A percentile compares a stretch with the other conserved stretches of the same genome.
These are phyloP conservation scores for Casuarina cunninghamiana DNA, from an alignment of 306 rosid genomes.

Conservation along the genomic window DNA sequence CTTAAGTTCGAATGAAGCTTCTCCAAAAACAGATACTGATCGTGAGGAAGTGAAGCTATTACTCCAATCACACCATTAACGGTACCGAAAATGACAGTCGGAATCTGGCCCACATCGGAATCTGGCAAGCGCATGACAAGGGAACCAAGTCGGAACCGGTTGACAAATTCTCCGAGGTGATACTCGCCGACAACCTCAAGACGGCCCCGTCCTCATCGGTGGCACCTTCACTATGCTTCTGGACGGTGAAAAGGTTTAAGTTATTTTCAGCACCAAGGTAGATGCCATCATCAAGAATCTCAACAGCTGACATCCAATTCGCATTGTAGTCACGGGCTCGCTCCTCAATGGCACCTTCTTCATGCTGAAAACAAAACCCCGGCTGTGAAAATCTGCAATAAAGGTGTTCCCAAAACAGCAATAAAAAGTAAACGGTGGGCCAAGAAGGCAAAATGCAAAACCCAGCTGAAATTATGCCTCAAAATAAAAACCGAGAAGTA, in stretches of 20 bases:
- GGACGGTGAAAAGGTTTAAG: constrained; percentile 53
- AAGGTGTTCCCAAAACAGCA: not conserved
- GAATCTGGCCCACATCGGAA: constrained; percentile 94
- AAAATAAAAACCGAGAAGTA: not conserved
- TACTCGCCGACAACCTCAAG: constrained; percentile 93
- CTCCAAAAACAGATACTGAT: constrained; percentile 80
- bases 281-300: constrained; percentile 91
- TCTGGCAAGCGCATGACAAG: constrained; percentile 95
- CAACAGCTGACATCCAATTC: constrained; percentile 98
- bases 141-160: constrained; percentile 82
- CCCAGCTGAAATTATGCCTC: not conserved
- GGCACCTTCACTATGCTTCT: constrained; percentile 85
- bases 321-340: constrained; percentile 96
- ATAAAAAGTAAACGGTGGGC: not conserved
- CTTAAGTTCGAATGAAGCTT: constrained; percentile 89
- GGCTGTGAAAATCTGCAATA: not conserved
- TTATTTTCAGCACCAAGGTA: constrained; percentile 90
- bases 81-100: constrained; percentile 87
- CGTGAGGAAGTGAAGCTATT: constrained; percentile 91
- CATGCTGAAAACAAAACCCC: constrained; percentile 56
- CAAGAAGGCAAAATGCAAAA: not conserved
- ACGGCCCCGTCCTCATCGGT: constrained; percentile 88
- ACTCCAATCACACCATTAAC: constrained; percentile 97
- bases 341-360: constrained; percentile 98
- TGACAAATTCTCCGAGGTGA: constrained; percentile 88